Conservation (phyloP, 1,284 basidiomycete species). For the Farysia itapuensis region DNA sequence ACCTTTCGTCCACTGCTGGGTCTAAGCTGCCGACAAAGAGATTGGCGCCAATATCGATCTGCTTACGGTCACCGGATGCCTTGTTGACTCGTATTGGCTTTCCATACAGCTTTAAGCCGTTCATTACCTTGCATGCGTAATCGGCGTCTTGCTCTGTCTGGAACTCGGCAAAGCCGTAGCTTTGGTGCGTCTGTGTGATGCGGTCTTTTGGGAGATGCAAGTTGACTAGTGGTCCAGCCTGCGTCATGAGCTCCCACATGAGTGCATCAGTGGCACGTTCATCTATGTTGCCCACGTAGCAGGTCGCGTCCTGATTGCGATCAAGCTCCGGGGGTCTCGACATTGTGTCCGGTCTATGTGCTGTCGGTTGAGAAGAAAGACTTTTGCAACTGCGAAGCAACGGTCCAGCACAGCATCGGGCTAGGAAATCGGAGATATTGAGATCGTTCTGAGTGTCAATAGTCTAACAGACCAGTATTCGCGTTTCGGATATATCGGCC, state of each 20-base stretch:
- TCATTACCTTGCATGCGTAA: conserved; percentile 99
- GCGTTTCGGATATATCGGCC: too few relatives aligned
- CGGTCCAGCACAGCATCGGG: too few relatives aligned
- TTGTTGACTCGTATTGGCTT: conserved; percentile 98
- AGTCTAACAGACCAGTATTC: too few relatives aligned
- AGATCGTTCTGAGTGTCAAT: too few relatives aligned
- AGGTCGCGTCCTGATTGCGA: conserved; percentile 59
- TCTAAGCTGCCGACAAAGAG: conserved; percentile 94
- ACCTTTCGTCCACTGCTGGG: conserved; percentile 85
- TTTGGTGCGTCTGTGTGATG: conserved; percentile 95
- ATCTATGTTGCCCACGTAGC: conserved; percentile 79
- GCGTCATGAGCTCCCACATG: conserved; percentile 97
- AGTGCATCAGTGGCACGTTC: conserved; percentile 90
- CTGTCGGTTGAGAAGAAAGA: too few relatives aligned
- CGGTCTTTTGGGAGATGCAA: conserved; percentile 89
- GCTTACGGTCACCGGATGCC: conserved; percentile 90
- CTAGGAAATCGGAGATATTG: too few relatives aligned
- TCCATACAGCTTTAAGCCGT: conserved; percentile 98
- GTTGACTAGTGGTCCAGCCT: conserved; percentile 93
- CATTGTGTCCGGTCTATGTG: too few relatives aligned
- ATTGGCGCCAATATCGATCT: conserved; percentile 96
- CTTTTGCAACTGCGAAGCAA: too few relatives aligned
- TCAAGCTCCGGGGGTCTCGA: conserved; percentile 47
- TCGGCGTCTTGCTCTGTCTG: conserved; percentile 96
- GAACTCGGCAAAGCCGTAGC: conserved; percentile 99